Evolutionary conservation across 768 basidiomycete genomes (phyloP).

Genomic region (Panaeolus papilionaceus): DNA sequence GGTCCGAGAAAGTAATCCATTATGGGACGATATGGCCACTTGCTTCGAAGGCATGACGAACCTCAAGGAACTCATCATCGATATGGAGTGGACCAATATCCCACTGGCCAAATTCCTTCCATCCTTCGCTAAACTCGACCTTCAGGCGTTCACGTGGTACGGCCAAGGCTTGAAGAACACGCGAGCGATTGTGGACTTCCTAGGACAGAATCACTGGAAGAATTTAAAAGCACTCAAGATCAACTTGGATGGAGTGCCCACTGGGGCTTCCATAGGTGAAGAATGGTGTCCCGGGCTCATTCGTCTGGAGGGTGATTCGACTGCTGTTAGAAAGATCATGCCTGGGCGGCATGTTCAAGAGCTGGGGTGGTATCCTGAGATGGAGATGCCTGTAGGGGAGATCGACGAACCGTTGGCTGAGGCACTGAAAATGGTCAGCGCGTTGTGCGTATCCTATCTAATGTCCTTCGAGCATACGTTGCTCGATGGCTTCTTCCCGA

Average conservation of each 20-base stretch:
- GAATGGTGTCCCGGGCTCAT: background rate
- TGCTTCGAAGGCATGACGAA: background rate
- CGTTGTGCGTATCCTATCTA: background rate
- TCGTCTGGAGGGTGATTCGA: background rate
- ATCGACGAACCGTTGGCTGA: background rate
- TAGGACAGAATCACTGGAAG: constrained; percentile 7
- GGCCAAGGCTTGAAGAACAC: constrained; percentile 5
- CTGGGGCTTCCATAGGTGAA: background rate
- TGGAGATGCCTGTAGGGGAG: constrained; percentile 3
- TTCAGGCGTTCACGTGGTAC: constrained; percentile 5
- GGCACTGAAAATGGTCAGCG: background rate
- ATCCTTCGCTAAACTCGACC: constrained; percentile 1
- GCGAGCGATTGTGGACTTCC: background rate
- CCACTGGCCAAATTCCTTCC: background rate
- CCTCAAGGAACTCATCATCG: constrained; percentile 10
- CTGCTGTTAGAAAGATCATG: background rate
- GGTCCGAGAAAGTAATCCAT: background rate
- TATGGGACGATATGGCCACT: background rate
- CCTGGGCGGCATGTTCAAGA: background rate
- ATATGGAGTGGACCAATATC: constrained; percentile 2
- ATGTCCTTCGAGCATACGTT: constrained; percentile 1
- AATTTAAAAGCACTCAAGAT: background rate
- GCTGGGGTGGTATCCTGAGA: constrained; percentile 7
- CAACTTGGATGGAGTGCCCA: background rate
- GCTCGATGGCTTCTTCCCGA: background rate